Percentiles rank a stretch among this genome's conserved stretches.
Conservation (phyloP, 352 stramenopile species). For the Aphanomyces invadans region DNA sequence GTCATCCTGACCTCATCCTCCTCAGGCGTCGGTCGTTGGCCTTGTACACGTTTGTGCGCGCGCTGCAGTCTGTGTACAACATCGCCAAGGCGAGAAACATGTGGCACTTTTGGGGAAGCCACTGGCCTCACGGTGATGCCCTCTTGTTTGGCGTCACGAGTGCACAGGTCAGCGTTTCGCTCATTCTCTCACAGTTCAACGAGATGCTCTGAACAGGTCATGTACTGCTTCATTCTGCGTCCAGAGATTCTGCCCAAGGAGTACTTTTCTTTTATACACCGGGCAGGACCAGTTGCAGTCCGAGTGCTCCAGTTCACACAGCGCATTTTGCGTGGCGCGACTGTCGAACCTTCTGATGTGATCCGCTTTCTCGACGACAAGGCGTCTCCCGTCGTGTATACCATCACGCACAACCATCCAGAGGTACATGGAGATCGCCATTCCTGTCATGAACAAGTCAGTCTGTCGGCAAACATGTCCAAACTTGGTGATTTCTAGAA, state of each 20-base stretch:
- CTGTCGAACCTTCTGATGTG: conserved; percentile 31
- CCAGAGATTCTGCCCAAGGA: conserved; percentile 56
- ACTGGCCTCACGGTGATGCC: conserved; percentile 72
- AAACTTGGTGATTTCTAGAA: conserved; percentile 19
- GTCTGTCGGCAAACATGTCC: not conserved
- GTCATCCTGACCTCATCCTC: not conserved
- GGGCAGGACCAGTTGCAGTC: conserved; percentile 51
- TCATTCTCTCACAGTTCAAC: not conserved
- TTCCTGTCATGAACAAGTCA: not conserved
- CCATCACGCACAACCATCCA: not conserved
- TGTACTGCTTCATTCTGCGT: conserved; percentile 82
- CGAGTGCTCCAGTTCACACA: conserved; percentile 63
- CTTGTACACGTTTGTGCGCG: conserved; percentile 73
- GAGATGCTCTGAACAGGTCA: conserved; percentile 31
- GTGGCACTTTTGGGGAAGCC: conserved; percentile 84
- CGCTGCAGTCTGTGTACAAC: conserved; percentile 81
- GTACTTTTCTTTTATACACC: conserved; percentile 80
- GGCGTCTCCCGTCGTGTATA: conserved; percentile 4
- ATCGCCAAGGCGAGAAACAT: conserved; percentile 61
- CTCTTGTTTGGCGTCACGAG: conserved; percentile 71
- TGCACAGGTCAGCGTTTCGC: conserved; percentile 50
- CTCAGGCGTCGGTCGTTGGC: conserved; percentile 55
- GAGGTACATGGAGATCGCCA: too few relatives aligned
- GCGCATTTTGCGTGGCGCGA: conserved; percentile 41
- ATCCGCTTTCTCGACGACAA: conserved; percentile 13